These are phyloP conservation scores for Phyllosticta capitalensis DNA, from an alignment of 2,329 filamentous ascomycete genomes.

Conservation along the genomic window DNA sequence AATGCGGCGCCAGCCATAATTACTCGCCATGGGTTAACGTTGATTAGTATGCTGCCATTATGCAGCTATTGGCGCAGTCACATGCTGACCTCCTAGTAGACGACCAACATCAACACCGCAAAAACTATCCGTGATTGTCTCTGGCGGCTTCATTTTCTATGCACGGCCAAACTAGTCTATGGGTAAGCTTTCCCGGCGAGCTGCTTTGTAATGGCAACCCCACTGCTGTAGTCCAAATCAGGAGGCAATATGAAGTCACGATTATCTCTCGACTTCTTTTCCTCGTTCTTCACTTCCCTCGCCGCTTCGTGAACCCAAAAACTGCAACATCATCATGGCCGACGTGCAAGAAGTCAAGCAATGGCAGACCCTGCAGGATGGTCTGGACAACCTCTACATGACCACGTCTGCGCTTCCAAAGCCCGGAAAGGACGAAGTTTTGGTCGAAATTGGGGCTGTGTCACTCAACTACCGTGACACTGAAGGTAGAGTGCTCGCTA, in stretches of 20 bases:
- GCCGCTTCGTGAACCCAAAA: not conserved
- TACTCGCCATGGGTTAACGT: not conserved
- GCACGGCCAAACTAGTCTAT: not conserved
- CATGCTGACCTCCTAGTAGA: not conserved
- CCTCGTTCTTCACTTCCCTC: not conserved
- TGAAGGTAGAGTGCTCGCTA: conserved; percentile 23
- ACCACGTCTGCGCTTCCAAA: conserved; percentile 2
- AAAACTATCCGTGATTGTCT: not conserved
- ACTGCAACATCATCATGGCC: not conserved
- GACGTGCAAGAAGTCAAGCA: conserved; percentile 25
- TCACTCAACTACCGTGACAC: conserved; percentile 47
- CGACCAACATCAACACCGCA: not conserved
- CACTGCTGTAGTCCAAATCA: not conserved
- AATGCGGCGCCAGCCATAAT: not conserved
- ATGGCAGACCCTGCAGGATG: conserved; percentile 35
- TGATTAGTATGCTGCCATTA: not conserved
- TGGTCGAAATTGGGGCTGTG: conserved; percentile 44
- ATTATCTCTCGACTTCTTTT: not conserved
- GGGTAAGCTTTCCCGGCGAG: not conserved
- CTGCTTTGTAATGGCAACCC: conserved; percentile 9
- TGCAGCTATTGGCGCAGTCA: not conserved
- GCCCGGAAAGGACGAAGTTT: conserved; percentile 31
- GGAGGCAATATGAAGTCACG: not conserved
- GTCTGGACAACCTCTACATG: conserved; percentile 29
- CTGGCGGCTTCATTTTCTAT: not conserved